A percentile compares a stretch with the other conserved stretches of the same genome.
Conservation (phyloP, 1,139 yeast species). For the Magnusiomyces tetraspermus region DNA sequence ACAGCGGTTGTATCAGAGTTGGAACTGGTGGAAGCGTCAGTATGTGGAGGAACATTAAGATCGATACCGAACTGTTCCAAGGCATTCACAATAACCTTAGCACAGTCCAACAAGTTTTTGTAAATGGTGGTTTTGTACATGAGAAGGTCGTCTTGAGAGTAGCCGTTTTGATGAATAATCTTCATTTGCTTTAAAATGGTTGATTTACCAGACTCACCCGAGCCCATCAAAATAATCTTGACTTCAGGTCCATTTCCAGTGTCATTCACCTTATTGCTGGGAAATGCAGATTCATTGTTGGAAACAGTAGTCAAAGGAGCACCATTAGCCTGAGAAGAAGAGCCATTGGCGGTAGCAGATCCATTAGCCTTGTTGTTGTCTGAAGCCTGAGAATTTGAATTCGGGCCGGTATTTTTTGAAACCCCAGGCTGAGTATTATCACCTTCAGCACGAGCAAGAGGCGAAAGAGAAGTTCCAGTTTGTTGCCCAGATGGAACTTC, state of each 20-base stretch:
- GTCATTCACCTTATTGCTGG: background rate
- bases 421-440: no score
- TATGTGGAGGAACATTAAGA: background rate
- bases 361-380: background rate
- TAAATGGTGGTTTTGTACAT: conserved; percentile 61
- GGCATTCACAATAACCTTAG: conserved; percentile 51
- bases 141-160: conserved; percentile 48
- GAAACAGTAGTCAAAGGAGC: no score
- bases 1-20: background rate
- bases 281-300: background rate
- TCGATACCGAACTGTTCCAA: conserved; percentile 28
- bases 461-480: background rate
- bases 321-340: no score
- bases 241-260: conserved; percentile 31
- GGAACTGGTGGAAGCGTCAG: background rate
- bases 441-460: background rate
- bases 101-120: conserved; percentile 56
- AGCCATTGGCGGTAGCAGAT: no score
- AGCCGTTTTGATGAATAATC: conserved; percentile 63
- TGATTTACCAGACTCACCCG: conserved; percentile 71
- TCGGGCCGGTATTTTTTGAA: no score
- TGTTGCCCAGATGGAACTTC: background rate
- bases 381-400: no score
- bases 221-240: conserved; percentile 57
- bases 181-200: conserved; percentile 71